Base-by-base conservation (phyloP, 2,329 filamentous ascomycete genomes). In the Ustilaginoidea virens region DNA sequence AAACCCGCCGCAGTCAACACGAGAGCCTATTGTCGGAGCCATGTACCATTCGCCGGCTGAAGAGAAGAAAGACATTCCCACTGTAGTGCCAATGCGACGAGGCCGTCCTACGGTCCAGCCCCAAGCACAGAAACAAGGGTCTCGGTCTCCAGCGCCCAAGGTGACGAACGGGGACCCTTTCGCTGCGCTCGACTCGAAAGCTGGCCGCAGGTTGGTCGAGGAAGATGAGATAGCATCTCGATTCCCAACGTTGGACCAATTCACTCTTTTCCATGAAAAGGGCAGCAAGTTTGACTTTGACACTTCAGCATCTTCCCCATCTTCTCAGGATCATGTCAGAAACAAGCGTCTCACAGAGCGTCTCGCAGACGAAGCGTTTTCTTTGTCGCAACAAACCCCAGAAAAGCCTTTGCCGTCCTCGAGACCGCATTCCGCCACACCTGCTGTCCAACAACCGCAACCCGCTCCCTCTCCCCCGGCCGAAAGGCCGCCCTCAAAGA, bases 241-340 rank as follows among this genome's bases (percentile, higher is more conserved):
- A 29, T 98, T 94, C 41, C 90, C 90, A 1, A 86, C 82, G 5
- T 62, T 98, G 15, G 86, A 96, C 44, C 82, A 96, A 41, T 98
- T 98, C 46, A 77, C 87, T 3, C 61, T 98, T 12, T 59, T 94
- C 25, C 83, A 92, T 41, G 85, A 96, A 37, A 71, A 80, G 36
- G 80, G 80, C 3, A 58, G 71, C 35, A 86, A 82, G 34, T 94
- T 94, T 42, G 76, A 87, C 31, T 94, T 94, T 48, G 76, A 81
- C 34, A 52, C 59, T 5, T 58, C 65, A 15, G 53, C 57, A 22
- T 51, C 60, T 8, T 53, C 56, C 23, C 53, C 68, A 17, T 59
- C 61, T n/a, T 47, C 67, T 18, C 62, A 63, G 12, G 61, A 66
- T 30, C 32, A 36, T 5, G 36, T 44, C 5, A 51, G 82, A 11